Evolutionary conservation across 805 yeast genomes (phyloP), one percentile per base, ranked within the genome.

Genomic region (Wickerhamomyces rabaulensis): DNA sequence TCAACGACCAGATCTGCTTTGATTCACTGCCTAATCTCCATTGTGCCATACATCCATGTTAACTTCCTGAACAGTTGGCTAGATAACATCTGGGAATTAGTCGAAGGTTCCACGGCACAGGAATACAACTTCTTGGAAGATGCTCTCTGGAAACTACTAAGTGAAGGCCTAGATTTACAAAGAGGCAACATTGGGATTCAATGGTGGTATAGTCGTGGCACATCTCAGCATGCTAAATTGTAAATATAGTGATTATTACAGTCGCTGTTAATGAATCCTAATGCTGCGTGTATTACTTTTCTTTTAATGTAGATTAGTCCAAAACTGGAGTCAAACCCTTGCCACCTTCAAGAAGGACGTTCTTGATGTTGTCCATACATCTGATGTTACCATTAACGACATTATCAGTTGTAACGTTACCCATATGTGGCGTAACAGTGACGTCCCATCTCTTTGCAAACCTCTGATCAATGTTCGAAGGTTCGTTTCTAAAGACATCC

Each of bases 401-500:
- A 55, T 79, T 79, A 50, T 81, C 84, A 16, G 67, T 63, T 0
- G 89, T 82, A 8, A 84, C 74, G 23, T 88, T 82, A 0, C 90
- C 94, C 38, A 85, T 56, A 62, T 87, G 94, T 3, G 95, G 95
- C 6, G 55, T 47, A 20, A 55, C 43, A 0, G 81, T 65, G 16
- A 85, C 87, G 59, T 85, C 89, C 53, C 77, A 70, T 58, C 91
- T 72, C 8, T 68, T 65, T 33, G 75, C 53, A 38, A 82, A 71
- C 29, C 71, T 76, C n/a, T 70, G 67, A 49, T 76, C 73, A 20
- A 82, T 74, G 0, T 56, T 43, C 8, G 35, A 42, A 15, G 88
- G 88, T 63, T 87, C 95, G 22, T 76, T 62, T 50, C 76, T 80
- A 62, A 68, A 84, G 6, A 87, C 95, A 55, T 87, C 95, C 31